Base-by-base conservation (phyloP, 2,329 filamentous ascomycete genomes). In the Pseudogymnoascus pannorum region DNA sequence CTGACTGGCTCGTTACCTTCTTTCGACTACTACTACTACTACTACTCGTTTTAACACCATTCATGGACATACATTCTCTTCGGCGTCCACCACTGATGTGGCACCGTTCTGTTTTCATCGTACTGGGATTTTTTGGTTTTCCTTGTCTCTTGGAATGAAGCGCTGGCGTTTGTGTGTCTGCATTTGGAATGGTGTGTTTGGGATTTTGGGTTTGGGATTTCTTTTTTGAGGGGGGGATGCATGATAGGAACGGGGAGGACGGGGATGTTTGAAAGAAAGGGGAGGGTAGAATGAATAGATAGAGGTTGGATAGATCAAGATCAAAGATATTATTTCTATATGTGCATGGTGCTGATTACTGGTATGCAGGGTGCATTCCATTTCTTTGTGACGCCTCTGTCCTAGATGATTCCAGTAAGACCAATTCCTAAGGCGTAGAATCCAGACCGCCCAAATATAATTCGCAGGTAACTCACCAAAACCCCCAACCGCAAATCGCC, bases 61-160 rank as follows among this genome's bases (percentile, higher is more conserved):
- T 54, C 48, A 31, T 54, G 48, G 48, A 54, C 48, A 54, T 54
- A 54, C 48, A 54, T 54, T 54, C 48, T 51, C 44, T 31, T 31
- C 48, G n/a, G 24, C 26, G 48, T 31, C 26, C 48, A 54, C 26
- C 26, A 20, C 29, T 4, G 2, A 20, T 12, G 44, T 44, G 12
- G 20, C 26, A 8, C 48, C 48, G 24, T 54, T 18, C 44, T 54
- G 48, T 54, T 54, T 54, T 54, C 48, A 26, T 54, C 48, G 26
- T 54, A 54, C 48, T 18, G 9, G 24, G n/a, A 31, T 20, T 12
- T 42, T 42, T 18, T 20, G 7, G 12, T 31, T 54, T 12, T 6
- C 24, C 18, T 6, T 54, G 12, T 18, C 7, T 31, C 3, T 8
- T 31, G 5, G n/a, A n/a, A n/a, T n/a, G n/a, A n/a, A 54, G 48